A percentile compares a stretch with the other conserved stretches of the same genome.
phyloP scores from a whole-genome alignment of 192 early-diverging fungal species.

The Mortierella claussenii region DNA sequence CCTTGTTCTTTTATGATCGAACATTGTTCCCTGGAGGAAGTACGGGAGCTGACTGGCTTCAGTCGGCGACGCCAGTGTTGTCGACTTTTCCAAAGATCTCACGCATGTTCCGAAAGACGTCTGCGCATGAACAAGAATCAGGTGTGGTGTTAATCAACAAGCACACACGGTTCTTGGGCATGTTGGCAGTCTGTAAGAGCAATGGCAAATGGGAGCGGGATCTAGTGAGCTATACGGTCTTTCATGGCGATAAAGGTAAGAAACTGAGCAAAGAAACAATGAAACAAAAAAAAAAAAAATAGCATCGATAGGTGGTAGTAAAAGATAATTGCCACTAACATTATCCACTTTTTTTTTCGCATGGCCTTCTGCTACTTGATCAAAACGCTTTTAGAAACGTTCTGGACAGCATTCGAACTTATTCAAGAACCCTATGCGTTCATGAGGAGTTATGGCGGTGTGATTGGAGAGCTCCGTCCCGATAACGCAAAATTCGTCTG shows the following conservation, averaged over 20 bases:
- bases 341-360: too few relatives aligned
- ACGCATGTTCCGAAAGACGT: conserved; percentile 49
- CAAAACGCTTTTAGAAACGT: conserved; percentile 58
- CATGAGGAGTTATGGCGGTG: conserved; percentile 58
- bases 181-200: conserved; percentile 65
- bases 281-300: too few relatives aligned
- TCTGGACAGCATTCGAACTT: conserved; percentile 74
- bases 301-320: too few relatives aligned
- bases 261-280: too few relatives aligned
- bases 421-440: conserved; percentile 64
- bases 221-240: conserved; percentile 55
- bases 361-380: neutral
- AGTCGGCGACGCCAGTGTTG: conserved; percentile 54
- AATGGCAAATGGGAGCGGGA: conserved; percentile 63
- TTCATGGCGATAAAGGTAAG: conserved; percentile 68
- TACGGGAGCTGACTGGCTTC: conserved; percentile 56
- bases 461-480: conserved; percentile 59
- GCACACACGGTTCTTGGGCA: conserved; percentile 54
- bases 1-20: conserved; percentile 72
- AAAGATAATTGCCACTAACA: too few relatives aligned
- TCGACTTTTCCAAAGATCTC: conserved; percentile 49
- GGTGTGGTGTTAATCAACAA: conserved; percentile 71
- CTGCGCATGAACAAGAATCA: conserved; percentile 71
- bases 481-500: conserved; percentile 45
- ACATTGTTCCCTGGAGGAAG: conserved; percentile 54